A percentile compares a stretch with the other conserved stretches of the same genome.
Conservation (phyloP, 345 rosid genomes). For the Geranium brycei region DNA sequence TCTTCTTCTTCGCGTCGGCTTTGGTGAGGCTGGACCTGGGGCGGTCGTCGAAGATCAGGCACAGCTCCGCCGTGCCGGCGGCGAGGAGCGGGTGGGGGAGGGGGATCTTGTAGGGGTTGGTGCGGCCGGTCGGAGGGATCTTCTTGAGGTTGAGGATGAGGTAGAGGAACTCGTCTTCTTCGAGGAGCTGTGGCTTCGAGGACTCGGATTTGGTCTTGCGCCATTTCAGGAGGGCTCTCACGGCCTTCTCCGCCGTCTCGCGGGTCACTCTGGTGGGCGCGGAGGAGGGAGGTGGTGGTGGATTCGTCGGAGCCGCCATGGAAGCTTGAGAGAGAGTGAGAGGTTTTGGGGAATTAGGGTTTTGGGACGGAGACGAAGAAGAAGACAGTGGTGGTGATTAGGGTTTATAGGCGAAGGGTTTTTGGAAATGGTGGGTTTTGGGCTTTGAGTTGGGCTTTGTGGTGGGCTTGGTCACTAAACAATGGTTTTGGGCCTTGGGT, state of each 20-base stretch:
- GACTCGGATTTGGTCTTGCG: constrained; percentile 6
- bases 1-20: constrained; percentile 15
- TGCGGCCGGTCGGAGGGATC: constrained; percentile 11
- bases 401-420: no score
- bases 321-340: no score
- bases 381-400: no score
- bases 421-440: no score
- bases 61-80: constrained; percentile 5
- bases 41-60: constrained; percentile 16
- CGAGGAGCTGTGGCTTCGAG: constrained; percentile 16
- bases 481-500: no score
- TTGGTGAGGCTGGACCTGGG: constrained; percentile 14
- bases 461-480: no score
- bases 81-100: constrained; percentile 9
- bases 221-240: constrained; percentile 13
- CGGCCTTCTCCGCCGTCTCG: constrained; percentile 12
- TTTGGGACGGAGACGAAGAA: no score
- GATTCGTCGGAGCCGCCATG: no score
- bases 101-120: constrained; percentile 14
- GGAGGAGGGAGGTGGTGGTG: not conserved
- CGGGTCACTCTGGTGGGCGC: constrained; percentile 6
- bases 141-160: constrained; percentile 14
- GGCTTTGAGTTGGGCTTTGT: no score
- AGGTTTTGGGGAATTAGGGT: no score
- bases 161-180: constrained; percentile 16